Evolutionary conservation across 352 stramenopile species (phyloP), one percentile per base, ranked within the genome.

Genomic region (Globisporangium sylvaticum): DNA sequence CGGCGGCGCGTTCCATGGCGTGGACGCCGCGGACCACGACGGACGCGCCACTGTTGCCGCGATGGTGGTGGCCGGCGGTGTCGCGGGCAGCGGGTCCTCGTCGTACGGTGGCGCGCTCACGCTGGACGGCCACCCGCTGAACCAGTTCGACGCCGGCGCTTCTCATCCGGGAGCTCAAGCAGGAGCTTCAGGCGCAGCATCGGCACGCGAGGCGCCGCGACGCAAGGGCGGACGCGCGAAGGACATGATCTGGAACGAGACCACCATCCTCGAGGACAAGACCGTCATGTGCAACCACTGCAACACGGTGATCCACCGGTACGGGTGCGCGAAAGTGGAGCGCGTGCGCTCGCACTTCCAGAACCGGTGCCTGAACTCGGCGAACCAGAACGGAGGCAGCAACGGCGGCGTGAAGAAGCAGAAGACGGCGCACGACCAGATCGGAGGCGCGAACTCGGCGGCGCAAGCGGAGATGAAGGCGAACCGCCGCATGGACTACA

Each of bases 281-380:
- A 71, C 75, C 8, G 82, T 90, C 55, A 63, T 88, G n/a, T 90
- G 82, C 69, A 90, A 90, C 68, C 80, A 77, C 68, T 90, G 82
- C 66, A 73, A 81, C 70, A 71, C 62, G 2, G 70, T 90, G 46
- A 90, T 90, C 67, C 83, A 91, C 62, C 80, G 81, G 42, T 87
- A 90, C 62, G 83, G 83, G 22, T 78, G 78, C 42, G 74, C 80
- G 57, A 91, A 91, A 48, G 83, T 91, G 9, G 83, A 91, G 71
- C 81, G 83, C 15, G 83, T 91, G 70, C 81, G 83, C 58, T 74
- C 73, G 31, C 83, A 91, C 62, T 91, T 91, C 67, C 71, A 87
- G 54, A 82, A 83, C 69, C 84, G 81, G 39, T 91, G 83, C 53
- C 42, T 79, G 6, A 64, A 72, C 56, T 63, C 37, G 4, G 24